phyloP scores from a whole-genome alignment of 1,284 basidiomycete species.

The Coniferiporia sulphurascens region DNA sequence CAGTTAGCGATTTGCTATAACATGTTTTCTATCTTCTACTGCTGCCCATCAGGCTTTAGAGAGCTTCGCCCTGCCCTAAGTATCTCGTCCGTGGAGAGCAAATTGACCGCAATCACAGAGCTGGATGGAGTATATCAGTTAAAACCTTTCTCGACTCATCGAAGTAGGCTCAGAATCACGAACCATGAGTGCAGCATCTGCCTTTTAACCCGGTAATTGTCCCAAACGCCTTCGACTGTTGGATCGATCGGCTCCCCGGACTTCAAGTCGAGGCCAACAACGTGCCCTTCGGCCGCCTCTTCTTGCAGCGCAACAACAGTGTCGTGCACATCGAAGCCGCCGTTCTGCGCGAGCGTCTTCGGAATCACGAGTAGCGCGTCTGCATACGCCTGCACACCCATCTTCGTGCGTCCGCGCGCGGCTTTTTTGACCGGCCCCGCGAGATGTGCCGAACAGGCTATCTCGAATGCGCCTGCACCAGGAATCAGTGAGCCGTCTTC shows the following conservation, averaged over 20 bases:
- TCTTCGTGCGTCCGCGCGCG: constrained; percentile 95
- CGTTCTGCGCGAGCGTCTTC: constrained; percentile 95
- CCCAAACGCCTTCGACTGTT: constrained; percentile 94
- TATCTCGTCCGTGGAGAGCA: constrained; percentile 95
- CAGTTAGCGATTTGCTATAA: background rate
- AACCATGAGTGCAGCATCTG: constrained; percentile 98
- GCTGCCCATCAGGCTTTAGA: constrained; percentile 72
- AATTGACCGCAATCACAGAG: constrained; percentile 96
- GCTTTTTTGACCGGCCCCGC: constrained; percentile 74
- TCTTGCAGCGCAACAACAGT: constrained; percentile 91
- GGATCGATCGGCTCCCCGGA: constrained; percentile 98
- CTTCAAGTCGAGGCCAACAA: constrained; percentile 88
- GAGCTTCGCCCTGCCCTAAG: constrained; percentile 90
- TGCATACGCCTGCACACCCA: constrained; percentile 96
- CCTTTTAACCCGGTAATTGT: constrained; percentile 97
- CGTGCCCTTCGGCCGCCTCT: constrained; percentile 87
- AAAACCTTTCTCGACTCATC: constrained; percentile 17
- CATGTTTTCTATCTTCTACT: constrained; percentile 30
- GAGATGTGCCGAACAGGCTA: constrained; percentile 87
- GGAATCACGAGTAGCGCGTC: constrained; percentile 94
- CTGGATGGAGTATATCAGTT: constrained; percentile 36
- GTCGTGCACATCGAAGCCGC: constrained; percentile 97
- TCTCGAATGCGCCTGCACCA: constrained; percentile 96
- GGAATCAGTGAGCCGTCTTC: constrained; percentile 89
- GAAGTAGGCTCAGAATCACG: constrained; percentile 25